A percentile compares a stretch with the other conserved stretches of the same genome.
These are phyloP conservation scores for Chytriomyces sp. DNA, from an alignment of 192 early-diverging fungal species.

Conservation along the genomic window DNA sequence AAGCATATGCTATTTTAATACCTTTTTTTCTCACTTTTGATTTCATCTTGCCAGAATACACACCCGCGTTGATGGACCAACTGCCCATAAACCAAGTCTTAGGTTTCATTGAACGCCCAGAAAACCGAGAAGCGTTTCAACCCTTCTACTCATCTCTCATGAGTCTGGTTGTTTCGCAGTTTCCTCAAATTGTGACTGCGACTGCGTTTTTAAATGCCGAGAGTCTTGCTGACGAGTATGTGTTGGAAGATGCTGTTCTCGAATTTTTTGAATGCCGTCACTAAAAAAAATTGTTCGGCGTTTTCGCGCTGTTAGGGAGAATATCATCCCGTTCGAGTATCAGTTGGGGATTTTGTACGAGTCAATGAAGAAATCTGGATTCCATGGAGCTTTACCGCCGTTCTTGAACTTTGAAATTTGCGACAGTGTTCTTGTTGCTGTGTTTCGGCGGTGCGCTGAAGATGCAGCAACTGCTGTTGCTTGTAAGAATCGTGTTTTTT, in stretches of 20 bases:
- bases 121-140: constrained; percentile 24
- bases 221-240: constrained; percentile 25
- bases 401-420: neutral
- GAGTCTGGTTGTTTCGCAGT: constrained; percentile 29
- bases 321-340: constrained; percentile 13
- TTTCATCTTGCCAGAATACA: constrained; percentile 24
- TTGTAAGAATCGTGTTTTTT: constrained; percentile 24
- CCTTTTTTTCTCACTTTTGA: neutral
- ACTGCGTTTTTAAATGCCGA: constrained; percentile 23
- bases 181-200: constrained; percentile 23
- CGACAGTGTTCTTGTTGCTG: neutral
- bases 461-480: constrained; percentile 15
- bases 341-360: constrained; percentile 17
- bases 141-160: constrained; percentile 29
- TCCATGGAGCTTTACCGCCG: neutral
- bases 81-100: constrained; percentile 35
- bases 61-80: constrained; percentile 20
- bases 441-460: neutral
- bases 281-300: neutral
- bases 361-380: neutral
- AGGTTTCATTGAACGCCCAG: constrained; percentile 19
- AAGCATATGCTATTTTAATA: neutral
- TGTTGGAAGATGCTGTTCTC: neutral
- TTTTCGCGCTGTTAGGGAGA: neutral
- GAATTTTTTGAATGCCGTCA: neutral